phyloP scores from a whole-genome alignment of 257 asterid species.

The Prunella vulgaris region DNA sequence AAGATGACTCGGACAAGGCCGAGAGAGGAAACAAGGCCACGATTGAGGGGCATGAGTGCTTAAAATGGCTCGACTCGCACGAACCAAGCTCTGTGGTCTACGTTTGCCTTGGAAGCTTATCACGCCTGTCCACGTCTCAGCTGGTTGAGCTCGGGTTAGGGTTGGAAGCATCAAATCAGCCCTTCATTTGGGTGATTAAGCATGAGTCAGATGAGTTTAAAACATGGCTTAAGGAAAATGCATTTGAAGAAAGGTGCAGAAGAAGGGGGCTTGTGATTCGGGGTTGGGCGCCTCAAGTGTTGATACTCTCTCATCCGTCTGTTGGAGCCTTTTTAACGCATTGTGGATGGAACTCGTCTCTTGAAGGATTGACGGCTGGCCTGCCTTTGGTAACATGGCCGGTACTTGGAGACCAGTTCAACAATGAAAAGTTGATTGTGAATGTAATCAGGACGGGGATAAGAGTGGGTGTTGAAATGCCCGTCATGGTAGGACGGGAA shows the following conservation, averaged over 20 bases:
- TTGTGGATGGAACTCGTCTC: constrained; percentile 55
- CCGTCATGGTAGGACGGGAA: constrained; percentile 27
- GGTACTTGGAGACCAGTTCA: constrained; percentile 42
- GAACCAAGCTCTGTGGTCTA: constrained; percentile 32
- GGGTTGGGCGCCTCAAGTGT: constrained; percentile 62
- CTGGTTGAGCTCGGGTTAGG: constrained; percentile 44
- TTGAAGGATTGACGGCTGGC: constrained; percentile 45
- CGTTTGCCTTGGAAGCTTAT: constrained; percentile 44
- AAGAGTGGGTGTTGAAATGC: constrained; percentile 34
- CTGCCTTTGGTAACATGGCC: constrained; percentile 56
- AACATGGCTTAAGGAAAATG: constrained; percentile 35
- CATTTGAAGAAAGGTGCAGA: constrained; percentile 14
- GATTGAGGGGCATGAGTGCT: constrained; percentile 10
- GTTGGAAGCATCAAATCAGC: constrained; percentile 33
- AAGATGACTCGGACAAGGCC: constrained; percentile 10
- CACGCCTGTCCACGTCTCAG: constrained; percentile 31
- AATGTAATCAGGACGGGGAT: constrained; percentile 38
- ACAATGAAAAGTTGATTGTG: constrained; percentile 40
- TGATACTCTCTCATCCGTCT: constrained; percentile 44
- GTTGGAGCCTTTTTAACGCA: constrained; percentile 55
- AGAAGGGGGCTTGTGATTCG: constrained; percentile 35
- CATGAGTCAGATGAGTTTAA: constrained; percentile 26
- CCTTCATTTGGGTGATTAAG: constrained; percentile 46
- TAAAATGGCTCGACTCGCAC: constrained; percentile 41
- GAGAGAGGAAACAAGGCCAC: constrained; percentile 29